These are phyloP conservation scores for Diddensiella transvaalensis DNA, from an alignment of 805 yeast species.

Conservation along the genomic window DNA sequence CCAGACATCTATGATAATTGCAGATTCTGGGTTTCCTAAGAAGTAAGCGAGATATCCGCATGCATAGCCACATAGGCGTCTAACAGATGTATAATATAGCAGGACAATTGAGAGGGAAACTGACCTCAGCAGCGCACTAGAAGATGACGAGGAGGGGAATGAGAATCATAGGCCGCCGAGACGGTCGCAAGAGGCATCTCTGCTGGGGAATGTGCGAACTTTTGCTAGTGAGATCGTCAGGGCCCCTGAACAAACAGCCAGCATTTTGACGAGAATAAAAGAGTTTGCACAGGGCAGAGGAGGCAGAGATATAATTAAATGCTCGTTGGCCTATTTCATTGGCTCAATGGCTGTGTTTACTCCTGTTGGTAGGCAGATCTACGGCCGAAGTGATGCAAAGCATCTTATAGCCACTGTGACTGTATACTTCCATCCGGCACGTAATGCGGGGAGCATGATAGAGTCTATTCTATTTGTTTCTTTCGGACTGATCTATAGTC, in stretches of 20 bases:
- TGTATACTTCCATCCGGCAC: conserved; percentile 79
- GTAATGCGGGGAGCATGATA: conserved; percentile 77
- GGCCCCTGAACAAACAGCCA: no score
- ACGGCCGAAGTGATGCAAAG: conserved; percentile 69
- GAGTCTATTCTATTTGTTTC: conserved; percentile 65
- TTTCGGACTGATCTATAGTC: conserved; percentile 51
- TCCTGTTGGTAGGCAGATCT: conserved; percentile 38
- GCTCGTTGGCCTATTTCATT: conserved; percentile 67
- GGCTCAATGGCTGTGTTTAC: conserved; percentile 71
- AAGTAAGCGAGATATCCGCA: no score
- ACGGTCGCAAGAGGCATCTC: no score
- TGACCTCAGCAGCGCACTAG: no score
- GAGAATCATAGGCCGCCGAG: no score
- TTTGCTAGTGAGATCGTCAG: no score
- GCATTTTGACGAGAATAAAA: neutral
- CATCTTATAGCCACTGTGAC: conserved; percentile 80
- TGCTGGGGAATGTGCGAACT: no score
- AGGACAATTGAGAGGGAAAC: no score
- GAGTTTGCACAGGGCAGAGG: conserved; percentile 6
- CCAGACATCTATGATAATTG: conserved; percentile 39
- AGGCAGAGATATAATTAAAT: conserved; percentile 44
- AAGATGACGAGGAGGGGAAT: no score
- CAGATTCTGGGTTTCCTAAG: conserved; percentile 43
- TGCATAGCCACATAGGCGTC: no score
- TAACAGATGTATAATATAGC: no score